Percentiles rank a stretch among this genome's conserved stretches.
phyloP scores from a whole-genome alignment of 495 filamentous ascomycete species.

The Trichocladium antarcticum region DNA sequence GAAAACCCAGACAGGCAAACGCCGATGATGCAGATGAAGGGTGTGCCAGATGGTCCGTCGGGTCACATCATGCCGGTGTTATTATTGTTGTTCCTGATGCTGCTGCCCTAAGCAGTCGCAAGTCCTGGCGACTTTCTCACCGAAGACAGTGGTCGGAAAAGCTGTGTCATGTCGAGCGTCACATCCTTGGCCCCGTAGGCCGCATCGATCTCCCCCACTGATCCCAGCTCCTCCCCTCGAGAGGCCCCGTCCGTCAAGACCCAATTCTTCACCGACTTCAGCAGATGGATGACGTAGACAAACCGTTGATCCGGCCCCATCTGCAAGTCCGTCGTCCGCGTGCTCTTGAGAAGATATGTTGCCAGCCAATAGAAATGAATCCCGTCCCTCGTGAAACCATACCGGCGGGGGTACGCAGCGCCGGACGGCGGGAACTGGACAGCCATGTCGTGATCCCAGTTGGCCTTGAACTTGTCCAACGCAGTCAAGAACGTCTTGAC shows the following conservation, averaged over 20 bases:
- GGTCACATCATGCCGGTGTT: constrained; percentile 15
- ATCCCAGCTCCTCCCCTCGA: constrained; percentile 45
- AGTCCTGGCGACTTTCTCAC: constrained; percentile 25
- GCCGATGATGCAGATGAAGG: constrained; percentile 22
- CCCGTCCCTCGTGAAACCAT: constrained; percentile 54
- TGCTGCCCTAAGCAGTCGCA: constrained; percentile 23
- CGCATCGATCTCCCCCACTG: constrained; percentile 48
- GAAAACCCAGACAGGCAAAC: constrained; percentile 17
- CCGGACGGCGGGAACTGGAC: constrained; percentile 46
- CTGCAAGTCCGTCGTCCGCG: constrained; percentile 34
- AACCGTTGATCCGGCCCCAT: constrained; percentile 46
- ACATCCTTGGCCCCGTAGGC: constrained; percentile 48
- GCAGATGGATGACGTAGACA: constrained; percentile 43
- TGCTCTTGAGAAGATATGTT: constrained; percentile 41
- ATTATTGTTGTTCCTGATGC: constrained; percentile 13
- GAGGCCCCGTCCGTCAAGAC: constrained; percentile 41
- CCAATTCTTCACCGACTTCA: constrained; percentile 47
- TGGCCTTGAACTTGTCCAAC: constrained; percentile 53
- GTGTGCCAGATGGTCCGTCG: constrained; percentile 4
- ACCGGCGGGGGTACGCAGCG: constrained; percentile 33
- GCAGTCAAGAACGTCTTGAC: constrained; percentile 32
- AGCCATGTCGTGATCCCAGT: constrained; percentile 54
- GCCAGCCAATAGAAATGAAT: constrained; percentile 58
- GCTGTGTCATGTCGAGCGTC: constrained; percentile 55
- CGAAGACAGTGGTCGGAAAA: constrained; percentile 44